Conservation (phyloP, 495 filamentous ascomycete genomes). For the Glarea lozoyensis region DNA sequence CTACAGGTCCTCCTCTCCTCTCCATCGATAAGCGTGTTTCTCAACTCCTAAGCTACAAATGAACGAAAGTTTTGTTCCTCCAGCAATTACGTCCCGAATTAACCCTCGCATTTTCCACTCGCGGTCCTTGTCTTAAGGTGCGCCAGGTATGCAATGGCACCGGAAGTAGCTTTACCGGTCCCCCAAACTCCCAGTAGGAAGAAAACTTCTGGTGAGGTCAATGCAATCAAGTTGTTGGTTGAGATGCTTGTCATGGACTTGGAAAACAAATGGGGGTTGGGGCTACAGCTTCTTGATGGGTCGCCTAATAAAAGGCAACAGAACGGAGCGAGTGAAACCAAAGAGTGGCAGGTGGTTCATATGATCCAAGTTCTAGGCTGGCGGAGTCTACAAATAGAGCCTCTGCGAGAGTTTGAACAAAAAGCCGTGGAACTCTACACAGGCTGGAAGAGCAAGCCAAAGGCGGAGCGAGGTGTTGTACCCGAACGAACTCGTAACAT, state of each 20-base stretch:
- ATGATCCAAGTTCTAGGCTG: background rate
- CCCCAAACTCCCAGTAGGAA: too few species aligned
- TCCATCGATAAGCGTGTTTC: too few species aligned
- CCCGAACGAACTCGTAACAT: conserved; percentile 6
- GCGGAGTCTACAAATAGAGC: background rate
- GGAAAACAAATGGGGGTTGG: background rate
- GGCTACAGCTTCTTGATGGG: background rate
- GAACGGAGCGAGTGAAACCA: background rate
- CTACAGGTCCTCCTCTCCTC: too few species aligned
- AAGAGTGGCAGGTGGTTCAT: background rate
- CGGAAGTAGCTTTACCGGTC: too few species aligned
- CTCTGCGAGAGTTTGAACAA: conserved; percentile 1
- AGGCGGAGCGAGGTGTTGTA: conserved; percentile 10
- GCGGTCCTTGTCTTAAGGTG: too few species aligned
- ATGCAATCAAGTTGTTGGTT: too few species aligned
- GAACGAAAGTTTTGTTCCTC: too few species aligned
- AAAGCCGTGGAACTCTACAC: conserved; percentile 7
- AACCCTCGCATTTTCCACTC: too few species aligned
- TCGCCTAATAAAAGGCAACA: background rate
- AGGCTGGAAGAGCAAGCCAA: conserved; percentile 15
- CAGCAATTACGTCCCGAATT: too few species aligned
- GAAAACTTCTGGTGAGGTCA: too few species aligned
- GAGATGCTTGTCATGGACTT: background rate
- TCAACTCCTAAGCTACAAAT: too few species aligned
- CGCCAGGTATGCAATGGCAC: too few species aligned